Conservation (phyloP, 140 eudicot species). For the Stevia rebaudiana region DNA sequence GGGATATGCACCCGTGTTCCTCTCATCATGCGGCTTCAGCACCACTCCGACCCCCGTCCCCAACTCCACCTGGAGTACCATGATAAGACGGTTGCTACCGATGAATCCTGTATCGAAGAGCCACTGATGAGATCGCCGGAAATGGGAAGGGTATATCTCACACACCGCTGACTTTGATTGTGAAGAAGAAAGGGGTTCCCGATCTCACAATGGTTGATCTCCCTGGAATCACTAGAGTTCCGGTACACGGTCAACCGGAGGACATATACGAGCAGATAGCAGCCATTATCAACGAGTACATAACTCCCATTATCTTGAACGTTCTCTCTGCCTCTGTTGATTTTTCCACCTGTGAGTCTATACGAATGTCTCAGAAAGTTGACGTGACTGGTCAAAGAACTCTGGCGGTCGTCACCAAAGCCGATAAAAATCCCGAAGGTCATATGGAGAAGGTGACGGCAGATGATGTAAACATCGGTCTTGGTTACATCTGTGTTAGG, state of each 20-base stretch:
- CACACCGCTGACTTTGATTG: constrained; percentile 34
- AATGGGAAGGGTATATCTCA: constrained; percentile 34
- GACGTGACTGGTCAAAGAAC: constrained; percentile 33
- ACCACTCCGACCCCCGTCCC: constrained; percentile 21
- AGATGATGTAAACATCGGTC: constrained; percentile 36
- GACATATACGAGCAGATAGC: constrained; percentile 39
- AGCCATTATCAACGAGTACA: constrained; percentile 26
- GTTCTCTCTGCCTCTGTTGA: constrained; percentile 43
- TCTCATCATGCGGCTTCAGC: constrained; percentile 40
- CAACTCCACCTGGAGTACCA: constrained; percentile 33
- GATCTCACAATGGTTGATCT: constrained; percentile 34
- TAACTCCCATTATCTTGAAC: constrained; percentile 36
- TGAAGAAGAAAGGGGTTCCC: constrained; percentile 38
- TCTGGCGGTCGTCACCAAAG: constrained; percentile 40
- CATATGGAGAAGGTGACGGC: constrained; percentile 30
- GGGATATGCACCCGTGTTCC: constrained; percentile 46
- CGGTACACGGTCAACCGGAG: constrained; percentile 45
- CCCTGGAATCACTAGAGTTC: constrained; percentile 38
- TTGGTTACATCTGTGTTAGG: constrained; percentile 40
- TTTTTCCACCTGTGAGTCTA: constrained; percentile 37
- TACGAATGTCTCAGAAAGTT: constrained; percentile 40
- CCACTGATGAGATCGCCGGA: constrained; percentile 41
- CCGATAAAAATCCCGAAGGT: constrained; percentile 34
- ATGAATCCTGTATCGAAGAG: constrained; percentile 32
- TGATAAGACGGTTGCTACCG: constrained; percentile 23